These are phyloP conservation scores for Mycosphaerella sp. DNA, from an alignment of 2,329 filamentous ascomycete genomes.

Conservation along the genomic window DNA sequence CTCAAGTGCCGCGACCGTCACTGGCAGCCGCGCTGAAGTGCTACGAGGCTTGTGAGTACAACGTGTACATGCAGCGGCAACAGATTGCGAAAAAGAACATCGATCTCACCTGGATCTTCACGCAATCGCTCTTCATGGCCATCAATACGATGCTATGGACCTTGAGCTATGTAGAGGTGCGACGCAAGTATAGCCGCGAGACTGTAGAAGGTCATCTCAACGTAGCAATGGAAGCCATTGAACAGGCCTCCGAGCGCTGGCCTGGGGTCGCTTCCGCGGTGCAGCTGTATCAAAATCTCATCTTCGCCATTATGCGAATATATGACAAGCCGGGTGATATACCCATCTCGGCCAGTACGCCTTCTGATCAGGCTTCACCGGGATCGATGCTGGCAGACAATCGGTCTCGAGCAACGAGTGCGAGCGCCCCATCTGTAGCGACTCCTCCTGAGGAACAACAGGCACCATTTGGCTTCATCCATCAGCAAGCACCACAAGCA, in stretches of 20 bases:
- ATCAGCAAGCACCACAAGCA: conserved; percentile 25
- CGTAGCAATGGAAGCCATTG: conserved; percentile 69
- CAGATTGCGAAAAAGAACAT: conserved; percentile 70
- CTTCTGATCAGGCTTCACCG: conserved; percentile 41
- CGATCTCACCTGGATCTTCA: conserved; percentile 91
- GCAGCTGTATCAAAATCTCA: conserved; percentile 78
- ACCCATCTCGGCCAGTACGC: conserved; percentile 43
- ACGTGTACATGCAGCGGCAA: conserved; percentile 72
- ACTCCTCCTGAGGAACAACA: conserved; percentile 29
- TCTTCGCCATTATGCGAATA: conserved; percentile 77
- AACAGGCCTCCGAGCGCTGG: conserved; percentile 79
- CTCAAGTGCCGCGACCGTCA: conserved; percentile 82
- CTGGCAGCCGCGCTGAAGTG: conserved; percentile 70
- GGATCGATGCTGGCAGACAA: conserved; percentile 37
- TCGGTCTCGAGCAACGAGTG: conserved; percentile 43
- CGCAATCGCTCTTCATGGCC: conserved; percentile 82
- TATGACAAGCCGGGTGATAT: conserved; percentile 60
- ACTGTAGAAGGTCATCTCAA: conserved; percentile 71
- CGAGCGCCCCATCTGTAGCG: conserved; percentile 32
- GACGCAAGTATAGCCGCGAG: conserved; percentile 62
- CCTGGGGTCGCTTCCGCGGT: conserved; percentile 80
- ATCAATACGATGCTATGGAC: conserved; percentile 90
- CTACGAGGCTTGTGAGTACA: conserved; percentile 73
- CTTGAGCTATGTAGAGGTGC: conserved; percentile 77
- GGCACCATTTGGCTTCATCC: conserved; percentile 27